These are phyloP conservation scores for Vigna nakashimae DNA, from an alignment of 306 rosid genomes.

Conservation along the genomic window DNA sequence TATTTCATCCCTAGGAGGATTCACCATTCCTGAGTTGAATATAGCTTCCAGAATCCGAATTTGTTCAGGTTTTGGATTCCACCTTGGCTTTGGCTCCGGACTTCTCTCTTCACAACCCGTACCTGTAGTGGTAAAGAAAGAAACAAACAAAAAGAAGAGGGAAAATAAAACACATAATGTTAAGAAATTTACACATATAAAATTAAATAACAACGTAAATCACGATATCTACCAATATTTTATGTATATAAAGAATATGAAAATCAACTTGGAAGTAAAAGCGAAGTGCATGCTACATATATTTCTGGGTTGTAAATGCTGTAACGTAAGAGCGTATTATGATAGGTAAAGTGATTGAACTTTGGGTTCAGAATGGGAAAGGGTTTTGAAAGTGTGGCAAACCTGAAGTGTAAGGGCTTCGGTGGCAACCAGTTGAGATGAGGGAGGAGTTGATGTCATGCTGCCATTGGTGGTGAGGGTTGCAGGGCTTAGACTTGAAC, in stretches of 20 bases:
- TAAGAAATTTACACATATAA: neutral
- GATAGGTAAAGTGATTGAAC: neutral
- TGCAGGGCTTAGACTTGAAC: constrained; percentile 98
- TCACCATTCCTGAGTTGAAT: constrained; percentile 97
- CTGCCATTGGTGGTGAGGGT: constrained; percentile 89
- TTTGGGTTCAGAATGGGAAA: constrained; percentile 30
- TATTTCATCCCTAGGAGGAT: constrained; percentile 95
- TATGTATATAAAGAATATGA: neutral
- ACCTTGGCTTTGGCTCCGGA: constrained; percentile 94
- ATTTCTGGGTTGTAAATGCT: neutral
- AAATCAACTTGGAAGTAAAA: neutral
- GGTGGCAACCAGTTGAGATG: constrained; percentile 65
- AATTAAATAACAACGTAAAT: neutral
- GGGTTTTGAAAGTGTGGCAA: constrained; percentile 19
- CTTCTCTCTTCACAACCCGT: constrained; percentile 80
- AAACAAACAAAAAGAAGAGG: too few species aligned
- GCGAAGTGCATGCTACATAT: neutral
- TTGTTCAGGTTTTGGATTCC: constrained; percentile 98
- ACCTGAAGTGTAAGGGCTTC: constrained; percentile 76
- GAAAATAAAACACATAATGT: neutral
- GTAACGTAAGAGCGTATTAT: neutral
- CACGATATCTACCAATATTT: neutral
- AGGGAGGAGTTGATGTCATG: constrained; percentile 80
- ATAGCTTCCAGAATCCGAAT: constrained; percentile 88
- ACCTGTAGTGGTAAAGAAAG: neutral